Percentiles rank a stretch among this genome's conserved stretches.
These are phyloP conservation scores for Linnemannia schmuckeri DNA, from an alignment of 192 early-diverging fungal species.

Conservation along the genomic window DNA sequence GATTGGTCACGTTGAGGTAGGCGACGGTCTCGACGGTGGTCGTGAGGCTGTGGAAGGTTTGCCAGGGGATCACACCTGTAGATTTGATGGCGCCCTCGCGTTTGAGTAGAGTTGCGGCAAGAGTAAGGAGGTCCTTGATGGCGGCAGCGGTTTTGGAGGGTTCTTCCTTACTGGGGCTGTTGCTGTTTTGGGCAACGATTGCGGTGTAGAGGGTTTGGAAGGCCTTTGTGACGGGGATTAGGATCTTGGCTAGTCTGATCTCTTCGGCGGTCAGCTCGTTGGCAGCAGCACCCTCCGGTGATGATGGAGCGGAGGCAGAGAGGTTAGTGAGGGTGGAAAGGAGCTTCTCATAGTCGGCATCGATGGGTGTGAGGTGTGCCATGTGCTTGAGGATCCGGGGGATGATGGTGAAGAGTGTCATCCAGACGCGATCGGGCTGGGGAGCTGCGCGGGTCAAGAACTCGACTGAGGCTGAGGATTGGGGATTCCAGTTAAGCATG, in stretches of 20 bases:
- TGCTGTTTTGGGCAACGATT: slow-evolving; percentile 45
- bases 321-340: slow-evolving; percentile 18
- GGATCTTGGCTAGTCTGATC: slow-evolving; percentile 33
- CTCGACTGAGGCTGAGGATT: slow-evolving; percentile 45
- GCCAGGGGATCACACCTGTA: slow-evolving; percentile 44
- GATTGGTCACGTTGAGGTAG: slow-evolving; percentile 45
- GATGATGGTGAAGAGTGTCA: slow-evolving; percentile 43
- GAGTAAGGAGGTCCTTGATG: slow-evolving; percentile 28
- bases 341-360: slow-evolving; percentile 36
- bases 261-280: slow-evolving; percentile 35
- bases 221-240: slow-evolving; percentile 29
- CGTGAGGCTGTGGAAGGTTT: slow-evolving; percentile 31
- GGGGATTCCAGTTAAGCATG: slow-evolving; percentile 69
- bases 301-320: not conserved
- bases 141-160: slow-evolving; percentile 36
- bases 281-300: not conserved
- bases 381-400: slow-evolving; percentile 44
- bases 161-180: slow-evolving; percentile 37
- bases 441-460: slow-evolving; percentile 55
- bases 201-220: slow-evolving; percentile 27
- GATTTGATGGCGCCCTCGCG: slow-evolving; percentile 44
- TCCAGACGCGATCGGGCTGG: slow-evolving; percentile 52
- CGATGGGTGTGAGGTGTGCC: slow-evolving; percentile 21
- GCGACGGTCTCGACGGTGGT: slow-evolving; percentile 38
- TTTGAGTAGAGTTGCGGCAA: slow-evolving; percentile 17